Evolutionary conservation across 176 grass and related monocot species (phyloP).

Genomic region (Elymus sibiricus): DNA sequence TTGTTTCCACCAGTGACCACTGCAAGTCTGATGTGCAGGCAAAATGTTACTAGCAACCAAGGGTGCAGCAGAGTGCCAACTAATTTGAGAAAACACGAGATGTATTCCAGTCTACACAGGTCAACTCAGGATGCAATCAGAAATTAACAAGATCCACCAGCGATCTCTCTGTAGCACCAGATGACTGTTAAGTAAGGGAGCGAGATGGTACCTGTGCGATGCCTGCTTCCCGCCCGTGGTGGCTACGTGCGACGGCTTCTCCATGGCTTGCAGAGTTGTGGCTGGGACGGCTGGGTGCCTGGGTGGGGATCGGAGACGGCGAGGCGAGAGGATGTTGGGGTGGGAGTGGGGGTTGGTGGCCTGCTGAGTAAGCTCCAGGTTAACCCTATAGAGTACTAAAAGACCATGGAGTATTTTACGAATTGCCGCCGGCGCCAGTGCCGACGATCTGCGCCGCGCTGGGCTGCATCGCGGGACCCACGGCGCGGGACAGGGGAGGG

Average conservation of each 20-base stretch:
- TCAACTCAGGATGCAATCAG: not conserved
- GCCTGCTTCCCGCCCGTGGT: not conserved
- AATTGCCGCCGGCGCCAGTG: not conserved
- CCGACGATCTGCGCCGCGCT: not conserved
- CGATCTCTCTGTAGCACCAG: too few species aligned
- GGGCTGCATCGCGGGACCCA: not conserved
- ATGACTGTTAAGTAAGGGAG: too few species aligned
- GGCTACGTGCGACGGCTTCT: not conserved
- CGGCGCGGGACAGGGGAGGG: not conserved
- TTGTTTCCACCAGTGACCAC: conserved; percentile 76
- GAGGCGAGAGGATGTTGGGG: not conserved
- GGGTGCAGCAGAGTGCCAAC: not conserved
- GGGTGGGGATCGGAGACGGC: not conserved
- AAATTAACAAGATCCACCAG: not conserved
- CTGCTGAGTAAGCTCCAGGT: not conserved
- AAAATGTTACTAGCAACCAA: not conserved
- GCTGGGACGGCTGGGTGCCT: not conserved
- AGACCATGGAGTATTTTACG: not conserved
- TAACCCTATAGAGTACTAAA: not conserved
- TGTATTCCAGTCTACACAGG: not conserved
- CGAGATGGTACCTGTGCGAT: not conserved
- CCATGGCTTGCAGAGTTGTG: not conserved
- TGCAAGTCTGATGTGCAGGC: conserved; percentile 32
- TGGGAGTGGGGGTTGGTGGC: not conserved
- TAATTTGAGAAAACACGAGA: not conserved